A percentile compares a stretch with the other conserved stretches of the same genome.
These are phyloP conservation scores for Diddensiella transvaalensis DNA, from an alignment of 805 yeast genomes.

Conservation along the genomic window DNA sequence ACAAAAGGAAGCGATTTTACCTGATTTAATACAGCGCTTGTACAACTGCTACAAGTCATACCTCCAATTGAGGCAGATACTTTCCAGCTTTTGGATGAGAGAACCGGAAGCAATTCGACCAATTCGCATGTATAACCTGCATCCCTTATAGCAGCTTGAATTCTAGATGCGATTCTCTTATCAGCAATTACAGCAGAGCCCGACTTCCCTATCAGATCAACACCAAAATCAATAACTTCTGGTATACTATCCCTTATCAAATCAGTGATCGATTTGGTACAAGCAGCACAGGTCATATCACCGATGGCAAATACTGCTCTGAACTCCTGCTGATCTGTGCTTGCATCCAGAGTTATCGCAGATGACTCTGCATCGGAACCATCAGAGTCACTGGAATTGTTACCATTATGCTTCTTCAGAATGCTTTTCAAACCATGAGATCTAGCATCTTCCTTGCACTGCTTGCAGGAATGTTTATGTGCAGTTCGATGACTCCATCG, in stretches of 20 bases:
- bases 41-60: conserved; percentile 72
- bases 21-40: conserved; percentile 49
- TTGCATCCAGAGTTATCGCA: conserved; percentile 4
- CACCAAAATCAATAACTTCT: conserved; percentile 40
- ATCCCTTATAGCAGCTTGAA: conserved; percentile 47
- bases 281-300: conserved; percentile 70
- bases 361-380: background rate
- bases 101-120: conserved; percentile 58
- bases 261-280: conserved; percentile 47
- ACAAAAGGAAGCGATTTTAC: conserved; percentile 47
- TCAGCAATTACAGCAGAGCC: conserved; percentile 51
- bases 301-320: conserved; percentile 54
- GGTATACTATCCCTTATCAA: conserved; percentile 35
- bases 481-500: conserved; percentile 9
- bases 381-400: background rate
- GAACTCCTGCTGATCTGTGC: conserved; percentile 25
- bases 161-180: conserved; percentile 46
- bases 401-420: conserved; percentile 10
- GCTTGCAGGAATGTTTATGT: conserved; percentile 17
- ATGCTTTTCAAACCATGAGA: conserved; percentile 15
- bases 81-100: conserved; percentile 41
- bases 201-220: conserved; percentile 49
- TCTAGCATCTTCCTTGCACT: conserved; percentile 17
- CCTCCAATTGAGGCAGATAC: conserved; percentile 66
- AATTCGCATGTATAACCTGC: conserved; percentile 49